phyloP scores from a whole-genome alignment of 2,329 filamentous ascomycete genomes.

The Pyrenophora seminiperda region DNA sequence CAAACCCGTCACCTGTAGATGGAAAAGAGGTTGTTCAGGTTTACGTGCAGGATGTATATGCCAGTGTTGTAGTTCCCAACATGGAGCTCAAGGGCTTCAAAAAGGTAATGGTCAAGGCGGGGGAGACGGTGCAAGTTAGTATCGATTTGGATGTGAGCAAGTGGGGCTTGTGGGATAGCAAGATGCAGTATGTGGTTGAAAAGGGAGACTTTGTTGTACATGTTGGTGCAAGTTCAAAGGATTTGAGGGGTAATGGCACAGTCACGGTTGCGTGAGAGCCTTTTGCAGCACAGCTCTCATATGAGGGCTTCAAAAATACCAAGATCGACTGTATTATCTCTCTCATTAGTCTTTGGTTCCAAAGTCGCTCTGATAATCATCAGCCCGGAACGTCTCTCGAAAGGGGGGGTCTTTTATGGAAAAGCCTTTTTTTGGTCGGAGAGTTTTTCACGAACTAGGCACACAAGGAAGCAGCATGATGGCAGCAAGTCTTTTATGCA shows the following conservation, averaged over 20 bases:
- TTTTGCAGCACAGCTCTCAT: no score
- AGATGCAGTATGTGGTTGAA: conserved; percentile 76
- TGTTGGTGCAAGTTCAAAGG: conserved; percentile 63
- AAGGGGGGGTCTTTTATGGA: no score
- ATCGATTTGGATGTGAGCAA: conserved; percentile 59
- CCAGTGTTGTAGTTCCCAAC: conserved; percentile 68
- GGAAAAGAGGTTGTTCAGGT: conserved; percentile 71
- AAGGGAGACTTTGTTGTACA: conserved; percentile 68
- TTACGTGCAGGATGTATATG: conserved; percentile 67
- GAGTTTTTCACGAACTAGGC: no score
- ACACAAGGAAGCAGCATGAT: no score
- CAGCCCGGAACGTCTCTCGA: no score
- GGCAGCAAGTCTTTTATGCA: no score
- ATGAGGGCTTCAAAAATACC: no score
- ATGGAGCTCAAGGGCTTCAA: conserved; percentile 69
- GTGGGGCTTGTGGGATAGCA: conserved; percentile 61
- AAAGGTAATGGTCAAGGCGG: conserved; percentile 66
- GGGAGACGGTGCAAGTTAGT: conserved; percentile 60
- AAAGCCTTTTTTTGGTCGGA: no score
- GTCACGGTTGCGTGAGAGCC: conserved; percentile 56
- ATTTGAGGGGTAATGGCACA: conserved; percentile 62
- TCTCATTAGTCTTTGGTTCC: no score
- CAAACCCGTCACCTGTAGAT: conserved; percentile 61
- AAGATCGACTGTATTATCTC: no score
- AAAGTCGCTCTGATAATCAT: no score